Evolutionary conservation across 1,284 basidiomycete species (phyloP).

Genomic region (Marasmius oreades): DNA sequence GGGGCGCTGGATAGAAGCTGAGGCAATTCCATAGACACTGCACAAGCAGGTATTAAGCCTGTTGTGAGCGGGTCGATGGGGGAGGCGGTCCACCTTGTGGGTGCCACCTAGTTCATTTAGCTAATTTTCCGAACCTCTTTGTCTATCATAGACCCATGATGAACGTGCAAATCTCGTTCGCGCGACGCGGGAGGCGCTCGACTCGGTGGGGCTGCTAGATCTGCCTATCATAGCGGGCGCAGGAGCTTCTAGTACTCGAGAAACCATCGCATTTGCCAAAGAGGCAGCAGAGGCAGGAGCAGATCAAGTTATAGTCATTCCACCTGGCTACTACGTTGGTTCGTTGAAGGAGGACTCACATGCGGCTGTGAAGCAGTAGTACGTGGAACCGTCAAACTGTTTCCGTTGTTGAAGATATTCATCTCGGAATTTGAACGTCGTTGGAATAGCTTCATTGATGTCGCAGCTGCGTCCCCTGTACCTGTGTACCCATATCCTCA

Average conservation of each 20-base stretch:
- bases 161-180: constrained; percentile 12
- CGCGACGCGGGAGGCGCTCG: constrained; percentile 11
- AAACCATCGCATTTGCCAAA: constrained; percentile 9
- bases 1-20: not conserved
- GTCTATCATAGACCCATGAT: constrained; percentile 1
- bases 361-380: constrained; percentile 11
- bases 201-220: constrained; percentile 8
- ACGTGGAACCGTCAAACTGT: not conserved
- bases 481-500: constrained; percentile 7
- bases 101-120: not conserved
- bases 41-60: constrained; percentile 9
- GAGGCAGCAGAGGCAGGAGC: constrained; percentile 14
- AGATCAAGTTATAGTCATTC: constrained; percentile 14
- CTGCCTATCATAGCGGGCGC: constrained; percentile 11
- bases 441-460: constrained; percentile 8
- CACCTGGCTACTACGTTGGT: constrained; percentile 11
- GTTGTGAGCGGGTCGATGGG: constrained; percentile 12
- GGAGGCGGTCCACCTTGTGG: constrained; percentile 12
- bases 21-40: constrained; percentile 1
- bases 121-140: not conserved
- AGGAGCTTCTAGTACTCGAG: constrained; percentile 7
- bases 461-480: constrained; percentile 8
- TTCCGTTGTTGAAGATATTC: not conserved
- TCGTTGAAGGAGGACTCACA: constrained; percentile 4
- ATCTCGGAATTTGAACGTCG: not conserved